Base-by-base conservation (phyloP, 106 monocot genomes). In the Narthecium ossifragum region DNA sequence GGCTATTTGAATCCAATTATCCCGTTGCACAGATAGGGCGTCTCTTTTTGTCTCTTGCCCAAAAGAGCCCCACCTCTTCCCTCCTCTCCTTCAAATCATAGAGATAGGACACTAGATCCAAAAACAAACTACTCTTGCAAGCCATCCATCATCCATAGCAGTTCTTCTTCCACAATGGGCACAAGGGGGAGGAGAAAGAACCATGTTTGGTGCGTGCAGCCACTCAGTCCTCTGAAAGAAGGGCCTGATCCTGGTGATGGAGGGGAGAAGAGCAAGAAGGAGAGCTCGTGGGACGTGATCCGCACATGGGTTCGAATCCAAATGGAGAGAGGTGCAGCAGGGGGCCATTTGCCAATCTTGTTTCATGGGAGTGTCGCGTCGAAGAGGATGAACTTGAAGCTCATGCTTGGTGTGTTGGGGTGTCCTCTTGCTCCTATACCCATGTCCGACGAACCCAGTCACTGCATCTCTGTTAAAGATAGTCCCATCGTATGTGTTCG, bases 391-490 rank as follows among this genome's bases (percentile, higher is more conserved):
- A 58, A 74, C 26, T 53, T 79, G 17, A 75, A 59, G 61, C 61
- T 84, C 3, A 48, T 71, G 22, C 74, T 84, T 14, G 79, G 84
- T 3, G 72, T 84, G 50, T 55, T 79, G 7, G 75, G 75, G 6
- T 84, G 79, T 26, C 84, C 84, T 3, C 75, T 84, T 21, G 74
- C 84, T 1, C 84, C 84, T 1, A 60, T 84, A 9, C 52, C 84
- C 0, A 21, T 66, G n/a, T 31, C 63, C 2, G 28, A 18, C 1
- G 63, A 59, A 12, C 52, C 57, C 5, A 25, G 20, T 20, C 59
- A 49, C 10, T 30, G 3, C 18, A 54, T 75, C 40, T 54, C 64
- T 31, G 4, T 73, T 27, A 72, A 65, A 48, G 56, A 73, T 38
- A 45, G 10, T 30, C 69, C 74, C 11, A 72, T 71, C 1, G 84